Base-by-base conservation (phyloP, 768 basidiomycete genomes). In the Lactifluus piperatus region DNA sequence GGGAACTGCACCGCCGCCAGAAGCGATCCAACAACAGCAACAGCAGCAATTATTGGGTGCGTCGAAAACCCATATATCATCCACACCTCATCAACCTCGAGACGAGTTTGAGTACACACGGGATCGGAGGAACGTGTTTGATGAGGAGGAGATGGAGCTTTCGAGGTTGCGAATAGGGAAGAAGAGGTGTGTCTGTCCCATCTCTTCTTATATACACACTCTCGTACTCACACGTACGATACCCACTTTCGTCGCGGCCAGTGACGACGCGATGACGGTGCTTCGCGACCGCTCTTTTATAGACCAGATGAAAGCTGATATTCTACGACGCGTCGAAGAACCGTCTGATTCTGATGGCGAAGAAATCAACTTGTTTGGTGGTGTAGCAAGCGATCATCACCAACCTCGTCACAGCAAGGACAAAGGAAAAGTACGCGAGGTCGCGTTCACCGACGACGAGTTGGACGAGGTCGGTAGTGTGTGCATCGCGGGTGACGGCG, bases 301-400 rank as follows among this genome's bases (percentile, higher is more conserved):
- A n/a, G 84, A 84, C 43, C 73, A 85, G 63, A 86, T 94, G 81
- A 93, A 94, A 67, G 81, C 82, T 1, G 85, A 88, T 54, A 94
- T 94, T 64, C 75, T 94, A 14, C 81, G 89, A 27, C 79, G 87
- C 4, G 85, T 82, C 0, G 86, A 93, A 66, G 81, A 76, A 18
- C 78, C 85, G 37, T 77, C 78, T 0, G 81, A 80, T 46, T 51
- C 54, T 3, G 77, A 80, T 27, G 84, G 85, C n/a, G 85, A 84
- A 11, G 83, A 71, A 18, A 72, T 71, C 9, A 69, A 71, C n/a
- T 65, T 54, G 47, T 71, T 71, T 66, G 73, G 62, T 51, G 59
- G 62, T 51, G 59, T 43, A 62, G 69, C 37, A 7, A 66, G 58
- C 11, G 44, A 39, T 39, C 27, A n/a, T n/a, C n/a, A n/a, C n/a